A percentile compares a stretch with the other conserved stretches of the same genome.
phyloP scores from a whole-genome alignment of 768 basidiomycete genomes.

The Boletus huronensis region DNA sequence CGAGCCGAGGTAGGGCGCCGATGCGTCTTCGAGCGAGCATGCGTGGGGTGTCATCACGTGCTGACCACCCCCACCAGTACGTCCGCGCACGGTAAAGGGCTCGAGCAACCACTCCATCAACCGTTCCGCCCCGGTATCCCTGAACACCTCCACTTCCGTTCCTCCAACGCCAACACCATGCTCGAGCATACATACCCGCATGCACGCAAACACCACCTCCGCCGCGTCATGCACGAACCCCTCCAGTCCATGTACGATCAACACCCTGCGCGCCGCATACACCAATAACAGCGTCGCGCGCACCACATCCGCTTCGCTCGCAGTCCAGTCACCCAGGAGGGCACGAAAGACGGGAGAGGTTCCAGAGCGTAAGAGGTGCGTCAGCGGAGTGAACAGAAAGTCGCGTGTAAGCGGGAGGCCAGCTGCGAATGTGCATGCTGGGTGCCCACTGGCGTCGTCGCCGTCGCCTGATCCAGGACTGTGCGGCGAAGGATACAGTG shows the following conservation, averaged over 20 bases:
- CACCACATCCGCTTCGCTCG: conserved; percentile 74
- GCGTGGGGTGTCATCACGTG: conserved; percentile 7
- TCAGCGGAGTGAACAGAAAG: conserved; percentile 68
- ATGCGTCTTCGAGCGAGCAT: conserved; percentile 48
- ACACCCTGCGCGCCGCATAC: conserved; percentile 44
- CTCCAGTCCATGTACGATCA: conserved; percentile 40
- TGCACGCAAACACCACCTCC: conserved; percentile 65
- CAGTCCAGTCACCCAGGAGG: conserved; percentile 70
- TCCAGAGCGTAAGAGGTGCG: conserved; percentile 79
- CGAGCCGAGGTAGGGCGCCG: conserved; percentile 55
- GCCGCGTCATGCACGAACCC: conserved; percentile 27
- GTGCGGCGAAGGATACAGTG: not conserved
- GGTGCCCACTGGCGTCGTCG: not conserved
- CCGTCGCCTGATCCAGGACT: not conserved
- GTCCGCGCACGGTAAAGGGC: conserved; percentile 42
- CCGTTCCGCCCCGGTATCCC: conserved; percentile 60
- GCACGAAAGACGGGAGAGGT: conserved; percentile 65
- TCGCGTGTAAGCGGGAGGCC: conserved; percentile 52
- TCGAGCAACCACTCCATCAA: conserved; percentile 59
- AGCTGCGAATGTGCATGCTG: conserved; percentile 4
- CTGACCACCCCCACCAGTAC: too few species aligned
- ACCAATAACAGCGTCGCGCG: conserved; percentile 66
- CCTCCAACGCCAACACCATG: conserved; percentile 48
- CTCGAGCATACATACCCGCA: conserved; percentile 96
- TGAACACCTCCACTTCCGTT: conserved; percentile 62